Percentiles rank a stretch among this genome's conserved stretches.
These are phyloP conservation scores for Schizophyllum commune DNA, from an alignment of 1,284 basidiomycete species.

Conservation along the genomic window DNA sequence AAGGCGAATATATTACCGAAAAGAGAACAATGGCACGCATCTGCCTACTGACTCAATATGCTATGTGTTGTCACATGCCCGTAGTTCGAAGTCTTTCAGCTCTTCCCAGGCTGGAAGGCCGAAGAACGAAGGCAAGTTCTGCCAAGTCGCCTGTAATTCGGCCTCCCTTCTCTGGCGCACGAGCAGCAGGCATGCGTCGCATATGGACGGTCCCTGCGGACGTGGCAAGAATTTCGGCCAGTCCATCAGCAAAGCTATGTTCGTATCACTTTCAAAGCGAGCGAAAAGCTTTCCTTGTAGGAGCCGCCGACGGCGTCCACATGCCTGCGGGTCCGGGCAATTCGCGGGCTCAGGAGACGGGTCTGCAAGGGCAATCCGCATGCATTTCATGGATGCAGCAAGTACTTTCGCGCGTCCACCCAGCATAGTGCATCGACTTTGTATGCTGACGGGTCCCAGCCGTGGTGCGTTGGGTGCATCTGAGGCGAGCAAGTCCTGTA, in stretches of 20 bases:
- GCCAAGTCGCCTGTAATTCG: background rate
- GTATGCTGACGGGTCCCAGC: background rate
- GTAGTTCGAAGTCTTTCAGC: background rate
- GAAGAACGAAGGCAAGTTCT: constrained; percentile 4
- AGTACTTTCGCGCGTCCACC: background rate
- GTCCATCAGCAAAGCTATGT: background rate
- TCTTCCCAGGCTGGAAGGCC: constrained; percentile 4
- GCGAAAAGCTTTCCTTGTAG: background rate
- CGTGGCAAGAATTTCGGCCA: background rate
- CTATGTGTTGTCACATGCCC: no score
- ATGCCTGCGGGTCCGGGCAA: background rate
- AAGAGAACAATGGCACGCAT: no score
- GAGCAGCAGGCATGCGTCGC: background rate
- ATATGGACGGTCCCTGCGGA: background rate
- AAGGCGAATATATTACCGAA: no score
- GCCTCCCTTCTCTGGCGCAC: background rate
- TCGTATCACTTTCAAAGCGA: background rate
- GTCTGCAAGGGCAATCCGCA: background rate
- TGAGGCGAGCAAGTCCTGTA: background rate
- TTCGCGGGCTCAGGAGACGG: background rate
- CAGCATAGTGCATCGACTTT: background rate
- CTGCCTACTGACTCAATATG: no score
- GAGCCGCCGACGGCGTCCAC: background rate
- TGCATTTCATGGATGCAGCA: background rate
- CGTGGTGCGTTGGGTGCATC: background rate